These are phyloP conservation scores for Fusarium udum DNA, from an alignment of 2,329 filamentous ascomycete genomes.

Conservation along the genomic window DNA sequence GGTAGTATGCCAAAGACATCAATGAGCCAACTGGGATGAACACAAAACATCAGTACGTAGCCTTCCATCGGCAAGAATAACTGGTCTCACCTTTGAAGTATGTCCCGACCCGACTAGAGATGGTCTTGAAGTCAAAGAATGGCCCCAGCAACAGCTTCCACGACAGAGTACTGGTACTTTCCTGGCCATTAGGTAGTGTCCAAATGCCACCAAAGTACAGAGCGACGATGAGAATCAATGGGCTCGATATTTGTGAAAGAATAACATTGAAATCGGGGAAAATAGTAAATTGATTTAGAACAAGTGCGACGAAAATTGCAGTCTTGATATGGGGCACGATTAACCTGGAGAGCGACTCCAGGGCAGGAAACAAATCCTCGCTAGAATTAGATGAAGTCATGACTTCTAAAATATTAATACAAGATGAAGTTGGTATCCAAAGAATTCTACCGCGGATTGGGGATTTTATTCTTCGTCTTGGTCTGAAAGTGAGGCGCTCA, in stretches of 20 bases:
- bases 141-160: constrained; percentile 4
- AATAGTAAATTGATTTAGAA: constrained; percentile 15
- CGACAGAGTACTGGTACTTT: background rate
- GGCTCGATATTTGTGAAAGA: constrained; percentile 12
- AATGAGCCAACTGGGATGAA: constrained; percentile 1
- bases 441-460: accelerated
- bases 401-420: background rate
- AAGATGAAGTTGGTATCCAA: accelerated
- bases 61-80: accelerated
- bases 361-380: constrained; percentile 26
- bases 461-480: background rate
- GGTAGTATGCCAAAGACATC: constrained; percentile 13
- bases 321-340: constrained; percentile 21
- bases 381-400: constrained; percentile 22
- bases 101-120: constrained; percentile 10
- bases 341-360: constrained; percentile 20
- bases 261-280: background rate
- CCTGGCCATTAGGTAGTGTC: constrained; percentile 1
- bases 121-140: constrained; percentile 12
- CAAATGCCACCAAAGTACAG: constrained; percentile 16
- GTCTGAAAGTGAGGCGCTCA: background rate
- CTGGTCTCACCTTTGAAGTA: constrained; percentile 6
- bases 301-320: constrained; percentile 12
- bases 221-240: background rate
- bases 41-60: accelerated